phyloP scores from a whole-genome alignment of 306 rosid species.

The Geum urbanum region DNA sequence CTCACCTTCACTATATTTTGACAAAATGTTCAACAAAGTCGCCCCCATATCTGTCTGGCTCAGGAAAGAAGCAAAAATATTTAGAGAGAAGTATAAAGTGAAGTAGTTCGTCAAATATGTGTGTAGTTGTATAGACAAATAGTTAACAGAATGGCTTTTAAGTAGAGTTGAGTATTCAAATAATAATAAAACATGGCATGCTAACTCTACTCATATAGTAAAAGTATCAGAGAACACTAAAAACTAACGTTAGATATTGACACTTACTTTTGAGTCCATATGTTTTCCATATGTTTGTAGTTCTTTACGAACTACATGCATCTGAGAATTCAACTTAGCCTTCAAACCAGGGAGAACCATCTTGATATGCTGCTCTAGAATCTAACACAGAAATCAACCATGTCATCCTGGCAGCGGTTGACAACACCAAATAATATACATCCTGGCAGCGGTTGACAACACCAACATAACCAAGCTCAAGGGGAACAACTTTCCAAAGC shows the following conservation, averaged over 20 bases:
- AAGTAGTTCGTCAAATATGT: too few species aligned
- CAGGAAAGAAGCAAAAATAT: background rate
- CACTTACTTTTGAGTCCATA: constrained; percentile 33
- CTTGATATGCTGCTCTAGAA: constrained; percentile 43
- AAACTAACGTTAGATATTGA: background rate
- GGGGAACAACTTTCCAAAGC: constrained; percentile 37
- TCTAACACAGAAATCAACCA: constrained; percentile 22
- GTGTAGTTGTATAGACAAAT: too few species aligned
- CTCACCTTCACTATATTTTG: constrained; percentile 39
- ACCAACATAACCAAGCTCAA: constrained; percentile 37
- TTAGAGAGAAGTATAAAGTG: background rate
- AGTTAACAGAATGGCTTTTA: too few species aligned
- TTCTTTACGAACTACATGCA: constrained; percentile 26
- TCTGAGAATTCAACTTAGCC: constrained; percentile 30
- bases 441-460: constrained; percentile 43
- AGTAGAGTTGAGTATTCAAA: background rate
- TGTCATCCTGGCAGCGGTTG: background rate
- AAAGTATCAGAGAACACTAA: background rate
- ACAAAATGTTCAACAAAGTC: constrained; percentile 35
- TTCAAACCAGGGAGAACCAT: constrained; percentile 38
- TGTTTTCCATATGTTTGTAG: constrained; percentile 30
- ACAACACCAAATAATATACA: too few species aligned
- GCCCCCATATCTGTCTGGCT: constrained; percentile 38
- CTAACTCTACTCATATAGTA: background rate
- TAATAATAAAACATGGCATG: background rate